A percentile compares a stretch with the other conserved stretches of the same genome.
phyloP scores from a whole-genome alignment of 345 rosid genomes.

The Durio zibethinus region DNA sequence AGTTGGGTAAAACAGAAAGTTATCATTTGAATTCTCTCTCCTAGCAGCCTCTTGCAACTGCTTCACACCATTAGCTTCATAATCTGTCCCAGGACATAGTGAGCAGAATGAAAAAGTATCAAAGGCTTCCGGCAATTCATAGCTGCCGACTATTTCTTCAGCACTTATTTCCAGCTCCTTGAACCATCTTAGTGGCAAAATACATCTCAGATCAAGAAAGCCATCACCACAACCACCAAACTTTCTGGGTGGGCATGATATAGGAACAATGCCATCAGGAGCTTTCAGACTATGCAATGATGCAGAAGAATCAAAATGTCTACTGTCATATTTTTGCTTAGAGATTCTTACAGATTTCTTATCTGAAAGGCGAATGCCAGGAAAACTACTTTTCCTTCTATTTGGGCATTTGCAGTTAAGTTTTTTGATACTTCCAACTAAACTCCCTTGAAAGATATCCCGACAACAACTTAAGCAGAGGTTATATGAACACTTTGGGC shows the following conservation, averaged over 20 bases:
- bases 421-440: conserved; percentile 37
- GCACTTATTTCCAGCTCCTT: conserved; percentile 75
- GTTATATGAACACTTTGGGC: conserved; percentile 60
- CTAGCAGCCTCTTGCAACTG: conserved; percentile 68
- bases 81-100: conserved; percentile 50
- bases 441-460: conserved; percentile 42
- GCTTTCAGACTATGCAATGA: conserved; percentile 30
- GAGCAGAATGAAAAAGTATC: conserved; percentile 60
- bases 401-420: conserved; percentile 32
- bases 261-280: conserved; percentile 27
- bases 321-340: conserved; percentile 23
- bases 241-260: conserved; percentile 53
- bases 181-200: conserved; percentile 51
- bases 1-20: conserved; percentile 63
- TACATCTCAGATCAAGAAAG: conserved; percentile 47
- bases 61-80: conserved; percentile 36
- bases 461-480: conserved; percentile 64
- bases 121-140: conserved; percentile 72
- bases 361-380: conserved; percentile 29
- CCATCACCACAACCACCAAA: conserved; percentile 62
- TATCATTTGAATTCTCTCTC: conserved; percentile 59
- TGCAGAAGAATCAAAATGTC: conserved; percentile 30
- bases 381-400: conserved; percentile 29
- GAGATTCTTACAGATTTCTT: conserved; percentile 24
- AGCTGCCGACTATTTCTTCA: conserved; percentile 83